Evolutionary conservation across 2,329 filamentous ascomycete species (phyloP).

Genomic region (Fusarium keratoplasticum): DNA sequence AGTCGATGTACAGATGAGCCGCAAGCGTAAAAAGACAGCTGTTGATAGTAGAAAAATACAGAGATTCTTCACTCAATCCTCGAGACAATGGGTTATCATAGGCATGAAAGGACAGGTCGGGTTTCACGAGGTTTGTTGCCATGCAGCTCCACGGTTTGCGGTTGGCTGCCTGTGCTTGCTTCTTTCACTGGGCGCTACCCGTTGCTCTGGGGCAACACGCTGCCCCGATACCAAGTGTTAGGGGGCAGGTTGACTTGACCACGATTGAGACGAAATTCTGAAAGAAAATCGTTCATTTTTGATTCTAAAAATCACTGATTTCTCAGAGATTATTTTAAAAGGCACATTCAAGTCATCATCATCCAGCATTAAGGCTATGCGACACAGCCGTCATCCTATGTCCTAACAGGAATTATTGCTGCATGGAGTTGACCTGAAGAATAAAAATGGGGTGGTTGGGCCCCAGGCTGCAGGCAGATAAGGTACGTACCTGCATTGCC

Average conservation of each 20-base stretch:
- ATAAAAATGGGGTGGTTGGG: conserved; percentile 45
- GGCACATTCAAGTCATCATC: background rate
- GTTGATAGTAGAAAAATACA: background rate
- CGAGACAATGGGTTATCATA: conserved; percentile 3
- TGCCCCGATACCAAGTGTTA: conserved; percentile 44
- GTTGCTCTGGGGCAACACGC: conserved; percentile 45
- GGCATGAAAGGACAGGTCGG: conserved; percentile 11
- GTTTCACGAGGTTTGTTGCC: conserved; percentile 26
- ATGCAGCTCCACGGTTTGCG: conserved; percentile 19
- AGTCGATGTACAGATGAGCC: background rate
- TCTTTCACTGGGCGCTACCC: conserved; percentile 30
- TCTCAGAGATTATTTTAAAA: background rate
- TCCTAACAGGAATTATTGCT: conserved; percentile 49
- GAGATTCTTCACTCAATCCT: background rate
- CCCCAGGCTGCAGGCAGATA: conserved; percentile 24
- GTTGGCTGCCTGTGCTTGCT: conserved; percentile 36
- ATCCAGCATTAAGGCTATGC: background rate
- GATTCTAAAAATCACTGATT: background rate
- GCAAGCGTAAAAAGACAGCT: background rate
- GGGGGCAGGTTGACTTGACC: background rate
- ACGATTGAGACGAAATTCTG: background rate
- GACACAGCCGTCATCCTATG: background rate
- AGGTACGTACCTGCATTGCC: conserved; percentile 20
- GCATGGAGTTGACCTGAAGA: conserved; percentile 41
- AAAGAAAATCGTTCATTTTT: background rate